These are phyloP conservation scores for Ephemerocybe angulata DNA, from an alignment of 768 basidiomycete genomes.

Conservation along the genomic window DNA sequence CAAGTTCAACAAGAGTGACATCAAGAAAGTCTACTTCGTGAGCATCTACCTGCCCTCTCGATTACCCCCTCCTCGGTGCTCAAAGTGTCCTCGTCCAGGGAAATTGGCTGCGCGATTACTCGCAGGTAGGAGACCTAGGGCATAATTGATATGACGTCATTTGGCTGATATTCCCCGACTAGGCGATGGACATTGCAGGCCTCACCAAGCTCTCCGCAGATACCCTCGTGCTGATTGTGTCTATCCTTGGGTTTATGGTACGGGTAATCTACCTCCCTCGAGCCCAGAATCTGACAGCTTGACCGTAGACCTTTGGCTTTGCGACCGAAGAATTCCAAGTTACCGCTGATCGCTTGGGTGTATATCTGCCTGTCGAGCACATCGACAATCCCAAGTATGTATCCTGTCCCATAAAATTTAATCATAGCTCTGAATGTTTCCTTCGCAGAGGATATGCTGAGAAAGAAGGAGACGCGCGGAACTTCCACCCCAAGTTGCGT, in stretches of 20 bases:
- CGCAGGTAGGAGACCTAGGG: conserved; percentile 37
- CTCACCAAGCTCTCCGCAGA: conserved; percentile 62
- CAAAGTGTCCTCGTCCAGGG: conserved; percentile 33
- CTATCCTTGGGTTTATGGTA: conserved; percentile 58
- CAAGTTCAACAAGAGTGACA: conserved; percentile 62
- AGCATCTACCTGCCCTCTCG: conserved; percentile 14
- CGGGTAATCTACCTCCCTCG: background rate
- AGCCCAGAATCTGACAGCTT: background rate
- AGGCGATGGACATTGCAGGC: conserved; percentile 73
- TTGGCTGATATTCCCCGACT: background rate
- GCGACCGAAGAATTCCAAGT: conserved; percentile 69
- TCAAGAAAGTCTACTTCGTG: conserved; percentile 67
- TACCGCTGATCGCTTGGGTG: conserved; percentile 67
- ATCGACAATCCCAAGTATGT: conserved; percentile 73
- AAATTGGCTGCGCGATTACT: conserved; percentile 71
- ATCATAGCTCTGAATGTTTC: background rate
- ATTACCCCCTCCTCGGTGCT: background rate
- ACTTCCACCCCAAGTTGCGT: conserved; percentile 66
- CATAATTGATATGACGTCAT: conserved; percentile 1
- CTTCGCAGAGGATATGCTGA: conserved; percentile 57
- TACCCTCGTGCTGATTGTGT: conserved; percentile 57
- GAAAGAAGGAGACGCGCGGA: conserved; percentile 68
- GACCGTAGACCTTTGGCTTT: conserved; percentile 53
- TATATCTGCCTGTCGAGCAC: conserved; percentile 76
- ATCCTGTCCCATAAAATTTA: background rate